A percentile compares a stretch with the other conserved stretches of the same genome.
phyloP scores from a whole-genome alignment of 2,329 filamentous ascomycete species.

The Fusarium pseudograminearum region DNA sequence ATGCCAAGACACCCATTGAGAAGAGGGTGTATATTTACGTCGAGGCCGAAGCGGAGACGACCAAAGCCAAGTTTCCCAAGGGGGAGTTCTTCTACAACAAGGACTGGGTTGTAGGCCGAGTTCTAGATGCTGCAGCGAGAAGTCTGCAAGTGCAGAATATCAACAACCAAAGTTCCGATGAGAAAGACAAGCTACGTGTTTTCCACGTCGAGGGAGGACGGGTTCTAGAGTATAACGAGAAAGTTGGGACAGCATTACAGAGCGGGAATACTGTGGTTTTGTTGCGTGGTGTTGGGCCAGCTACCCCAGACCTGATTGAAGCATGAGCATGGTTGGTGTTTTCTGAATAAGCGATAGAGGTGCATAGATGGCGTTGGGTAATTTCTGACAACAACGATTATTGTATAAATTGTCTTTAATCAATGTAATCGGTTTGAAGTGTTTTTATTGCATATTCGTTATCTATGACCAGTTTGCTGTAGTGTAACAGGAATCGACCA shows the following conservation, averaged over 20 bases:
- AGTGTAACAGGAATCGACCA: neutral
- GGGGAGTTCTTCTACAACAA: slow-evolving; percentile 83
- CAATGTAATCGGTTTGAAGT: neutral
- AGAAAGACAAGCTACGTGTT: slow-evolving; percentile 84
- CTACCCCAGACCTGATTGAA: slow-evolving; percentile 76
- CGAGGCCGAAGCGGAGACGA: slow-evolving; percentile 89
- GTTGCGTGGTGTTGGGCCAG: slow-evolving; percentile 84
- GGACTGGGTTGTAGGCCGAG: slow-evolving; percentile 90
- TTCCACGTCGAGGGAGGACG: slow-evolving; percentile 94
- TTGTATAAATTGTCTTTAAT: neutral
- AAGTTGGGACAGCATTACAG: slow-evolving; percentile 77
- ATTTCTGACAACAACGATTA: slow-evolving; percentile 7
- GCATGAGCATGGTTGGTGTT: slow-evolving; percentile 21
- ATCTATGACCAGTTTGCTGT: neutral
- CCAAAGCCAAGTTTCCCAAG: slow-evolving; percentile 83
- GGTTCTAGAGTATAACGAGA: slow-evolving; percentile 88
- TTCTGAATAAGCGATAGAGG: slow-evolving; percentile 20
- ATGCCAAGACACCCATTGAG: slow-evolving; percentile 81
- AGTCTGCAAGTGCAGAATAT: slow-evolving; percentile 83
- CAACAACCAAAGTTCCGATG: slow-evolving; percentile 81
- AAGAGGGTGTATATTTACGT: slow-evolving; percentile 93
- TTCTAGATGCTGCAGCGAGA: slow-evolving; percentile 82
- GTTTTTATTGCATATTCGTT: neutral
- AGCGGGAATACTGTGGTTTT: slow-evolving; percentile 93
- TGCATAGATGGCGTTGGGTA: slow-evolving; percentile 41